These are phyloP conservation scores for Syzygium aqueum DNA, from an alignment of 345 rosid genomes.

Conservation along the genomic window DNA sequence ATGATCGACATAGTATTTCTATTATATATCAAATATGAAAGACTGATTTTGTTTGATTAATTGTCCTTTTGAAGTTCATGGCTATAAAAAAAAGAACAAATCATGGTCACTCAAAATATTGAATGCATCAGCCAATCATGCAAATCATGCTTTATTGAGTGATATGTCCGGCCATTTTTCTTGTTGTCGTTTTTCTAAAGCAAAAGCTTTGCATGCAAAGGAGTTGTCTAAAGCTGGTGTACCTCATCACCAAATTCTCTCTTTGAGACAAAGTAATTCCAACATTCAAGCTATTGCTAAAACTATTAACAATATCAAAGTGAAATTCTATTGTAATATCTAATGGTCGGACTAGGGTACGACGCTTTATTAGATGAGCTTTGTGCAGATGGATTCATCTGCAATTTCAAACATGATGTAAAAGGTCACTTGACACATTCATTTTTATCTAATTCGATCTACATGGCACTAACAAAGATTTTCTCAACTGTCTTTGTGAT, in stretches of 20 bases:
- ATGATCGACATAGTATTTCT: background rate
- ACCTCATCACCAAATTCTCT: background rate
- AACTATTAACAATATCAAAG: background rate
- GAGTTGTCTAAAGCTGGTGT: background rate
- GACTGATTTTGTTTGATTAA: background rate
- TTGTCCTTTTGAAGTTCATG: background rate
- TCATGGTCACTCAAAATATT: background rate
- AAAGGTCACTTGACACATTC: background rate
- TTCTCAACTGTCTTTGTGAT: background rate
- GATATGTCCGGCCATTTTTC: background rate
- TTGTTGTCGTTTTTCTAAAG: background rate
- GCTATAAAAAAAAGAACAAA: background rate
- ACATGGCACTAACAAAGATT: background rate
- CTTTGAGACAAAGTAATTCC: background rate
- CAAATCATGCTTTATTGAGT: background rate
- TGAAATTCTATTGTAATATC: background rate
- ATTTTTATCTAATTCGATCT: background rate
- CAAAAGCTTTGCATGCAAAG: background rate
- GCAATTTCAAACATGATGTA: background rate
- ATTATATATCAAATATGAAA: background rate
- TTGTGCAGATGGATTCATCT: background rate
- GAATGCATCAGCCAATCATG: background rate
- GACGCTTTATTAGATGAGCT: background rate
- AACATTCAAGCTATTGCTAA: background rate
- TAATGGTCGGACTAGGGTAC: background rate